phyloP scores from a whole-genome alignment of 2,329 filamentous ascomycete genomes.

The Alternaria metachromatica region DNA sequence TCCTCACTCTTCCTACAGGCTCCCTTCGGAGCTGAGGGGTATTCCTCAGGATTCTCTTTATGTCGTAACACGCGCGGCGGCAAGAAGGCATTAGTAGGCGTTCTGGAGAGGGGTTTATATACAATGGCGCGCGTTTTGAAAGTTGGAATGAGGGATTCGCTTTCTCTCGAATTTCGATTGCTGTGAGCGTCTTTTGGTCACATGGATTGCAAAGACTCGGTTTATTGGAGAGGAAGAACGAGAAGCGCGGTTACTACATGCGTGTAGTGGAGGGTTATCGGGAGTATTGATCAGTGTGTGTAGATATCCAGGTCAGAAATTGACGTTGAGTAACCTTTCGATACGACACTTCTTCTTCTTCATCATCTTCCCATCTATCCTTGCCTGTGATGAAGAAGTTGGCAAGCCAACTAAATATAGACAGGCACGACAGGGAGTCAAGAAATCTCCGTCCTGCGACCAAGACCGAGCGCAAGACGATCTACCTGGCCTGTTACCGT shows the following conservation, averaged over 20 bases:
- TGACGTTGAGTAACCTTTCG: slow-evolving; percentile 2
- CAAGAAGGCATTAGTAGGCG: slow-evolving; percentile 9
- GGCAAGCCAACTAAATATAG: background rate
- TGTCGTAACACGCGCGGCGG: background rate
- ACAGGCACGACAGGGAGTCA: background rate
- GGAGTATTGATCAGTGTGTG: slow-evolving; percentile 8
- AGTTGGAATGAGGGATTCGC: background rate
- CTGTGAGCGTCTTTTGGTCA: background rate
- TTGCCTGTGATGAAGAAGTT: background rate
- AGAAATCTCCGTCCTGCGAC: background rate
- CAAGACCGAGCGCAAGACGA: background rate
- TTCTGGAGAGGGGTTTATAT: background rate
- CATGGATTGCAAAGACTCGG: background rate
- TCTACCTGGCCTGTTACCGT: background rate
- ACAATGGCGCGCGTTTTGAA: background rate
- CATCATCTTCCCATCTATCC: no score
- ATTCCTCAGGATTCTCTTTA: background rate
- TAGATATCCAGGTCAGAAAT: slow-evolving; percentile 17
- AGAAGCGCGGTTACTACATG: background rate
- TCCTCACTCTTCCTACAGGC: background rate
- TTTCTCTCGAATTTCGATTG: background rate
- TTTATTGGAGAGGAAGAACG: background rate
- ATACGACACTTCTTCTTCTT: background rate
- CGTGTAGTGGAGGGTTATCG: background rate
- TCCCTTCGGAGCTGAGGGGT: background rate